Conservation (phyloP, 495 filamentous ascomycete species). For the Elaphomyces granulatus region DNA sequence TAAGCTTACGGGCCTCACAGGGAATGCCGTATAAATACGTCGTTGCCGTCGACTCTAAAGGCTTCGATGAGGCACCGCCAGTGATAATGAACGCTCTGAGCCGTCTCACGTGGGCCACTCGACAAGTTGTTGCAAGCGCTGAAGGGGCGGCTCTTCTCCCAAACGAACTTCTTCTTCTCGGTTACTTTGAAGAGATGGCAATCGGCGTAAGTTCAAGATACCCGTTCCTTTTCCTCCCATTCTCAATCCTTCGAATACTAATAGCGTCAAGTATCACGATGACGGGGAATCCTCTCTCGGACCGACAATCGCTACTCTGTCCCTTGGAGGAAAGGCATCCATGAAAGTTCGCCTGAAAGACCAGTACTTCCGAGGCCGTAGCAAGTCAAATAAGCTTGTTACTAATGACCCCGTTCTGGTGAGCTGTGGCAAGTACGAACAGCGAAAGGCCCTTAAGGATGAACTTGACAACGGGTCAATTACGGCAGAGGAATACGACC, state of each 20-base stretch:
- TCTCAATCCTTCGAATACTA: constrained; percentile 8
- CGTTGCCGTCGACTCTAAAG: constrained; percentile 46
- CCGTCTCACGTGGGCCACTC: constrained; percentile 51
- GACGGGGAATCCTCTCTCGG: constrained; percentile 69
- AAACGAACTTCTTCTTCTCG: constrained; percentile 65
- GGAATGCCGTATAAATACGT: constrained; percentile 77
- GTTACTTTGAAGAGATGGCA: constrained; percentile 54
- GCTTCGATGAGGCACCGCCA: constrained; percentile 45
- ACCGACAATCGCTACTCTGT: constrained; percentile 60
- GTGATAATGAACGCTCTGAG: constrained; percentile 42
- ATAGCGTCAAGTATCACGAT: constrained; percentile 54
- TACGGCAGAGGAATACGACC: constrained; percentile 10
- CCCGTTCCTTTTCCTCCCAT: background rate
- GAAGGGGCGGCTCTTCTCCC: constrained; percentile 15
- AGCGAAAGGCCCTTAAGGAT: constrained; percentile 25
- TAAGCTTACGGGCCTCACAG: constrained; percentile 19
- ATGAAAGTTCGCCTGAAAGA: constrained; percentile 63
- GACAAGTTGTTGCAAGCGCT: constrained; percentile 20
- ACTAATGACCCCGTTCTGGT: constrained; percentile 17
- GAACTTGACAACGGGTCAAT: constrained; percentile 13
- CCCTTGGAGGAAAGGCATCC: constrained; percentile 49
- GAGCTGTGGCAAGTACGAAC: constrained; percentile 24
- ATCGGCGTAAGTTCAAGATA: constrained; percentile 44
- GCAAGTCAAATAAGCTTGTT: constrained; percentile 12
- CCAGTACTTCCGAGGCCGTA: constrained; percentile 32